Base-by-base conservation (phyloP, 2,329 filamentous ascomycete genomes). In the Fusarium sambucinum region DNA sequence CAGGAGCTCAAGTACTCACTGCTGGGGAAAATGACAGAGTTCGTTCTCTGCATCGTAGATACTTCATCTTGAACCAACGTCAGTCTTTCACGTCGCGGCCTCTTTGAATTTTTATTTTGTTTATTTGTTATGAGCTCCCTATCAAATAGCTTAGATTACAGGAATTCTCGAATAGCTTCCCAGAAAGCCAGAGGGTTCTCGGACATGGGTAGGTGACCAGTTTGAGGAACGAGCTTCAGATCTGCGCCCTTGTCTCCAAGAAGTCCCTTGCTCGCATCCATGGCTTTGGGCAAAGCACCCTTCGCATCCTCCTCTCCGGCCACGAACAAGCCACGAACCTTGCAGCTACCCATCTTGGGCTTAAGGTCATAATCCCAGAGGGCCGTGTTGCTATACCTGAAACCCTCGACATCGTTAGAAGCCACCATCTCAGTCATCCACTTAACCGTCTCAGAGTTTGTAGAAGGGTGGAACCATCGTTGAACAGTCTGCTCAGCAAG, bases 131-230 rank as follows among this genome's bases (percentile, higher is more conserved):
- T 10, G 21, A 44, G 27, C 10, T 23, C 30, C 29, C 0, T 59
- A 21, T 59, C 14, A n/a, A 16, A n/a, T 50, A 29, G 8, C 23
- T 51, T 11, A 9, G 9, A 37, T 53, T 55, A 85, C 60, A 92
- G 70, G 66, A 92, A 92, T 11, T 77, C 81, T 41, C 82, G 80
- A 4, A 95, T 82, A 45, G 87, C 87, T 29, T 85, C 80, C 75
- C 90, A 90, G 76, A 94, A 94, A 6, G 84, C 88, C 58, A 83
- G 79, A 1, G 92, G 89, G 69, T 88, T 86, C 79, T 96, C 93
- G 47, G 89, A 89, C 92, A 96, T 96, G 1, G 93, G 93, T 73
- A 97, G 79, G 81, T 97, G 93, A 0, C 93, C 93, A 0, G 92
- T 89, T 11, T 85, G 81, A 0, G 91, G 86, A 12, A 96, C 86